A percentile compares a stretch with the other conserved stretches of the same genome.
Conservation (phyloP, 345 rosid species). For the Pseudoturritis turrita region DNA sequence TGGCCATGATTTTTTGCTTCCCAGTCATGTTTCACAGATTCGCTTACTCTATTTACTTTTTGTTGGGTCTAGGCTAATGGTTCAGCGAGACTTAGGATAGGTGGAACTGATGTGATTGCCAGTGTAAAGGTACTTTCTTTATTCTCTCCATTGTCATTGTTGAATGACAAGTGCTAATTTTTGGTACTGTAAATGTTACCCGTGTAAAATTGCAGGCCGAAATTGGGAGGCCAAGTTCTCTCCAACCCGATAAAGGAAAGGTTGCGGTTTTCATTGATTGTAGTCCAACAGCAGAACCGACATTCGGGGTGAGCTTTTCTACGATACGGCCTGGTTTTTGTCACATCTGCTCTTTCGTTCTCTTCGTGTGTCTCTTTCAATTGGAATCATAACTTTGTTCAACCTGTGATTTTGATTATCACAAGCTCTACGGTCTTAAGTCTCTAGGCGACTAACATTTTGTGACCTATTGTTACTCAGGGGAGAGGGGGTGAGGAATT, state of each 20-base stretch:
- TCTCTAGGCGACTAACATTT: not conserved
- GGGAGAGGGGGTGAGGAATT: conserved; percentile 94
- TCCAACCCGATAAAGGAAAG: conserved; percentile 81
- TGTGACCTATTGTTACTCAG: conserved; percentile 34
- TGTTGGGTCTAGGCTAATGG: conserved; percentile 67
- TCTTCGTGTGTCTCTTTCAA: not conserved
- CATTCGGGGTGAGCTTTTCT: conserved; percentile 57
- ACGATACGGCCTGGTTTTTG: not conserved
- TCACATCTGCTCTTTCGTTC: not conserved
- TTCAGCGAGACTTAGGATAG: conserved; percentile 75
- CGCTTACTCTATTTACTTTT: not conserved
- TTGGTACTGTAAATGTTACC: not conserved
- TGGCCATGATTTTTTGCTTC: not conserved
- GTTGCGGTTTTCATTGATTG: conserved; percentile 74
- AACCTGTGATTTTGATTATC: not conserved
- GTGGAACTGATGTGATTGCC: conserved; percentile 88
- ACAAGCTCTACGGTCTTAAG: not conserved
- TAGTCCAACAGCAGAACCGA: conserved; percentile 84
- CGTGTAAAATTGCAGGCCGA: conserved; percentile 55
- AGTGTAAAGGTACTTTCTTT: conserved; percentile 70
- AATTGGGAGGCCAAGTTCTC: conserved; percentile 74
- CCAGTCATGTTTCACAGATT: not conserved
- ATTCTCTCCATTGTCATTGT: not conserved
- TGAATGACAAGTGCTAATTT: not conserved
- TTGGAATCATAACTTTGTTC: not conserved